phyloP scores from a whole-genome alignment of 768 basidiomycete genomes.

The Leccinum longicurvipes region DNA sequence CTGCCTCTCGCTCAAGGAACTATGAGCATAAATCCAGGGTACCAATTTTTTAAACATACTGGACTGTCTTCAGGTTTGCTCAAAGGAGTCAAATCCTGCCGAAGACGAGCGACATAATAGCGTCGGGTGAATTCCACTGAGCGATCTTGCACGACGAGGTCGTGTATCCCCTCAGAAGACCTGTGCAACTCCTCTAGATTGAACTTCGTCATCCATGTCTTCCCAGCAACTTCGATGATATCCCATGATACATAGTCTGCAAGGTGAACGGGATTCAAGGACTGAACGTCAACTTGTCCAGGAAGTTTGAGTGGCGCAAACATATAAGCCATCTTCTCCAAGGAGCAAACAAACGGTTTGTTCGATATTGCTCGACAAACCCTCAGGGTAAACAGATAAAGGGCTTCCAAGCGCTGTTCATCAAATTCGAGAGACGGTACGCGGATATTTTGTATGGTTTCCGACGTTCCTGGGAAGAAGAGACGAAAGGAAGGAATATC shows the following conservation, averaged over 20 bases:
- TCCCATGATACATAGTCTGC: constrained; percentile 61
- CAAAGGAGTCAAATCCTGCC: constrained; percentile 68
- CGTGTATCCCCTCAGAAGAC: constrained; percentile 40
- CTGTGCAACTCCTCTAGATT: constrained; percentile 33
- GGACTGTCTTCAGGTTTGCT: constrained; percentile 64
- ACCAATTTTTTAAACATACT: constrained; percentile 39
- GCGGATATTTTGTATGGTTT: constrained; percentile 41
- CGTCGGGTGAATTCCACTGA: constrained; percentile 73
- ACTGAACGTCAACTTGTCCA: constrained; percentile 27
- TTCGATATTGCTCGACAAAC: constrained; percentile 61
- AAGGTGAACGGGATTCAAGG: constrained; percentile 30
- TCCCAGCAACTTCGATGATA: constrained; percentile 48
- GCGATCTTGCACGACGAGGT: constrained; percentile 74
- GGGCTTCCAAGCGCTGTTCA: constrained; percentile 40
- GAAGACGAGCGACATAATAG: constrained; percentile 53
- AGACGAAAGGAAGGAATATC: constrained; percentile 52
- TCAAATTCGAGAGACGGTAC: constrained; percentile 50
- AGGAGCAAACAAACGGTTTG: constrained; percentile 58
- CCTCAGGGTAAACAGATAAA: constrained; percentile 63
- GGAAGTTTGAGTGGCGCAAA: constrained; percentile 54
- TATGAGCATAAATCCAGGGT: constrained; percentile 1
- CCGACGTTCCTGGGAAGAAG: constrained; percentile 51
- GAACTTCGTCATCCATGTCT: constrained; percentile 51
- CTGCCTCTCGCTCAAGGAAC: constrained; percentile 52
- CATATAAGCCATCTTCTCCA: constrained; percentile 59